Evolutionary conservation across 176 grass and related monocot species (phyloP).

Genomic region (Zea mays): Zm-B73-REFERENCE-NAM-5.0 NC_050096.1:278511501-278512000

Average conservation of each 20-base stretch:
- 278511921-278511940: not conserved
- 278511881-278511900: conserved; percentile 19
- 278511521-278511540: conserved; percentile 30
- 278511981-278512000: not conserved
- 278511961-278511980: not conserved
- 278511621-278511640: conserved; percentile 78
- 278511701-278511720: conserved; percentile 77
- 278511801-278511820: conserved; percentile 95
- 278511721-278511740: conserved; percentile 21
- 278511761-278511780: conserved; percentile 14
- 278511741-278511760: conserved; percentile 27
- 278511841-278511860: conserved; percentile 81
- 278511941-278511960: not conserved
- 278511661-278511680: conserved; percentile 82
- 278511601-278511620: conserved; percentile 77
- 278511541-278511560: conserved; percentile 32
- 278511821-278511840: conserved; percentile 99
- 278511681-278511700: conserved; percentile 65
- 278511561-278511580: conserved; percentile 94
- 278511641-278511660: conserved; percentile 77
- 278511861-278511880: conserved; percentile 75
- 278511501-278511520: conserved; percentile 3
- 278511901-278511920: not conserved
- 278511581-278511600: conserved; percentile 86
- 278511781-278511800: conserved; percentile 52